These are phyloP conservation scores for Fragosphaeria purpurea DNA, from an alignment of 2,329 filamentous ascomycete species.

Conservation along the genomic window DNA sequence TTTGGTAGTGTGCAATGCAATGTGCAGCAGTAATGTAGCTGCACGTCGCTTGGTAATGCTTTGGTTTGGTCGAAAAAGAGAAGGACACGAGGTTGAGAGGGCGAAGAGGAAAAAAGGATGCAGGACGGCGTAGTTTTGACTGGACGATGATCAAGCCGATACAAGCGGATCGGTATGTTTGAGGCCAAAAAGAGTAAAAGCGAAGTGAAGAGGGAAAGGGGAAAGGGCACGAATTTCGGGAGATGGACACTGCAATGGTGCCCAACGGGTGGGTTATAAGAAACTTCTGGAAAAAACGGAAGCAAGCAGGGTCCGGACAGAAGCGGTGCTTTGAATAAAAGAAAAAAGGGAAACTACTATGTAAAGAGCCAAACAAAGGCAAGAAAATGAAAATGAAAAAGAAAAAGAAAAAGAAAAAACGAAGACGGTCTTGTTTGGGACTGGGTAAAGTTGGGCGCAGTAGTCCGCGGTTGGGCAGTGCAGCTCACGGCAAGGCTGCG, in stretches of 20 bases:
- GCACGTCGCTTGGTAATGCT: not conserved
- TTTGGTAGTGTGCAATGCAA: slow-evolving; percentile 2
- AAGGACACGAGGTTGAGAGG: slow-evolving; percentile 18
- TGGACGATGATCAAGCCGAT: slow-evolving; percentile 5
- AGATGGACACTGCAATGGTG: slow-evolving; percentile 3
- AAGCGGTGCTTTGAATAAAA: not conserved
- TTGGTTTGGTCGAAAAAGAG: slow-evolving; percentile 5
- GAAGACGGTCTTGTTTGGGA: not conserved
- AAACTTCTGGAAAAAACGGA: not conserved
- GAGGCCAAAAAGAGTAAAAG: not conserved
- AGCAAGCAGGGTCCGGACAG: not conserved
- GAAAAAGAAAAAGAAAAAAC: not conserved
- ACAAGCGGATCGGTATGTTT: not conserved
- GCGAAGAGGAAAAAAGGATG: slow-evolving; percentile 4
- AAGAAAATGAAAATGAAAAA: not conserved
- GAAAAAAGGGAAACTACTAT: not conserved
- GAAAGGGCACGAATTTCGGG: not conserved
- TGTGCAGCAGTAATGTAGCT: slow-evolving; percentile 1
- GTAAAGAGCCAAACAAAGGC: not conserved
- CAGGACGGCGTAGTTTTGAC: slow-evolving; percentile 25
- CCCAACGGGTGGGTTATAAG: slow-evolving; percentile 2
- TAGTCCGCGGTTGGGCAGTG: slow-evolving; percentile 4
- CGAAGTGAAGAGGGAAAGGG: not conserved
- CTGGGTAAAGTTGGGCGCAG: slow-evolving; percentile 2
- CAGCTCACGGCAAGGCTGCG: slow-evolving; percentile 7